phyloP scores from a whole-genome alignment of 768 basidiomycete genomes.

The Lyophyllum atratum region DNA sequence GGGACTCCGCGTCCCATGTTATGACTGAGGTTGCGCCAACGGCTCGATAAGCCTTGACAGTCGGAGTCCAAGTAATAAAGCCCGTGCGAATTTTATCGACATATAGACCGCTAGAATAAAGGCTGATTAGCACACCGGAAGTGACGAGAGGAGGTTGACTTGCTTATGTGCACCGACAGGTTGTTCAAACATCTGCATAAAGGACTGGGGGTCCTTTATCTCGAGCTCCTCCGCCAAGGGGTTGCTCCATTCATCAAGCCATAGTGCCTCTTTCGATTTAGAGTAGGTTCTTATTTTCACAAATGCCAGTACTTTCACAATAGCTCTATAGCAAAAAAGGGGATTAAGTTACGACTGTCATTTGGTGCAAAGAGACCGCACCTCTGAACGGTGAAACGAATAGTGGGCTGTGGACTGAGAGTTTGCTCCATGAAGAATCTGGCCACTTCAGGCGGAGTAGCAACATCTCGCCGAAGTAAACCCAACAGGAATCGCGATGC shows the following conservation, averaged over 20 bases:
- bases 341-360: background rate
- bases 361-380: constrained; percentile 23
- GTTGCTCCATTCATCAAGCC: constrained; percentile 73
- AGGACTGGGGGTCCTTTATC: constrained; percentile 49
- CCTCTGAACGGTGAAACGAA: constrained; percentile 67
- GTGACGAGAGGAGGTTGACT: constrained; percentile 13
- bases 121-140: constrained; percentile 5
- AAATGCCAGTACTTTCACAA: constrained; percentile 65
- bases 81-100: constrained; percentile 79
- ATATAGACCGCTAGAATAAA: constrained; percentile 43
- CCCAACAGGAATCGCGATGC: constrained; percentile 61
- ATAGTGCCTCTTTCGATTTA: constrained; percentile 61
- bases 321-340: constrained; percentile 43
- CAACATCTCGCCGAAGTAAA: constrained; percentile 64
- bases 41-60: constrained; percentile 60
- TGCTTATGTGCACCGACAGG: constrained; percentile 39
- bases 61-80: constrained; percentile 72
- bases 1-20: constrained; percentile 57
- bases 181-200: constrained; percentile 47
- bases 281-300: constrained; percentile 80
- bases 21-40: constrained; percentile 40
- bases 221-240: constrained; percentile 52
- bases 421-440: constrained; percentile 66
- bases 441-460: constrained; percentile 52
- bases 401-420: constrained; percentile 71